Evolutionary conservation across 2,329 filamentous ascomycete genomes (phyloP).

Genomic region (Colletotrichum euphorbiae): DNA sequence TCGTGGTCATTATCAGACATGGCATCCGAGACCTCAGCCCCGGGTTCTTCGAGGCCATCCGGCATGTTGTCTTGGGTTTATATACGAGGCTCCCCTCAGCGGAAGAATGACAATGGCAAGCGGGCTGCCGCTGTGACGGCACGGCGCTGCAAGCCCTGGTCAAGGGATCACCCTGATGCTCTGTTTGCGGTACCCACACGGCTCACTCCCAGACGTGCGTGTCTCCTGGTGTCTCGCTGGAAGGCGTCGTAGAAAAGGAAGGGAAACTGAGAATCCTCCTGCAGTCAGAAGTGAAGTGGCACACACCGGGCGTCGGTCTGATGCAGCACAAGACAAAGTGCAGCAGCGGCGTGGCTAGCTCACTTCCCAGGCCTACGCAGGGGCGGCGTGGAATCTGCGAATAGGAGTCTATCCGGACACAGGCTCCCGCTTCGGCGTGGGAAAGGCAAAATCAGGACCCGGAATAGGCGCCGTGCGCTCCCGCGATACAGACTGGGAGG

Average conservation of each 20-base stretch:
- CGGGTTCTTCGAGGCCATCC: conserved; percentile 64
- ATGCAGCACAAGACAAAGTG: conserved; percentile 23
- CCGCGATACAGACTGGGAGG: conserved; percentile 19
- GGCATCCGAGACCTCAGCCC: conserved; percentile 67
- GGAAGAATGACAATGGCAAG: conserved; percentile 23
- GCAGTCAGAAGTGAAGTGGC: conserved; percentile 27
- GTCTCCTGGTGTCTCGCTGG: conserved; percentile 27
- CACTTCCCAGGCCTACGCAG: conserved; percentile 42
- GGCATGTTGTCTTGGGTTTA: conserved; percentile 68
- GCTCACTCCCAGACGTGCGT: conserved; percentile 33
- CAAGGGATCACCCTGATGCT: conserved; percentile 32
- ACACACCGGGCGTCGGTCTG: conserved; percentile 33
- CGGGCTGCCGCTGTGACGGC: conserved; percentile 44
- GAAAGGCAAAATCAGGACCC: conserved; percentile 3
- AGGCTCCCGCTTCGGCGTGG: conserved; percentile 17
- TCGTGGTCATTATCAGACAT: conserved; percentile 72
- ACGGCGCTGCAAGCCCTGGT: conserved; percentile 49
- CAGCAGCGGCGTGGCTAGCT: conserved; percentile 24
- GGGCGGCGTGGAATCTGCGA: conserved; percentile 12
- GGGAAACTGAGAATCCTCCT: conserved; percentile 28
- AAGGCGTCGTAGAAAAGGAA: conserved; percentile 33
- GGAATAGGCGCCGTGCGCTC: conserved; percentile 28
- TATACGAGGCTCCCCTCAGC: conserved; percentile 50
- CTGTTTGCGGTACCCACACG: conserved; percentile 39
- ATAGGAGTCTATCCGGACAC: conserved; percentile 27